phyloP scores from a whole-genome alignment of 495 filamentous ascomycete genomes.

The Lepidopterella palustris region DNA sequence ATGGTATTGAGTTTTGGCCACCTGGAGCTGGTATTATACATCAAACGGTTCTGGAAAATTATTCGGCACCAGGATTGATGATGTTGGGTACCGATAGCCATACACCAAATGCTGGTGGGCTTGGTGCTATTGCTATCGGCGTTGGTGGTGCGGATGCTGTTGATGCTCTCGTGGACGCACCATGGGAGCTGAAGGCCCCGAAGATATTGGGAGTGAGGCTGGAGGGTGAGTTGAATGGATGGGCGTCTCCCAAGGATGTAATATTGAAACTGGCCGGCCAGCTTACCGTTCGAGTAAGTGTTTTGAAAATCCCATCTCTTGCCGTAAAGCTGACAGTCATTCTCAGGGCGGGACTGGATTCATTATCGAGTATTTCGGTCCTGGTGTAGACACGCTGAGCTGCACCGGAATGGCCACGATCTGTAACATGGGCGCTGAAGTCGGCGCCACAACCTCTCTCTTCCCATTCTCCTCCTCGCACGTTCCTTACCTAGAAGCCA shows the following conservation, averaged over 20 bases:
- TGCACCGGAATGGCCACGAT: slow-evolving; percentile 90
- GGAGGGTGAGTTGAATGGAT: slow-evolving; percentile 75
- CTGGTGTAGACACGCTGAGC: slow-evolving; percentile 81
- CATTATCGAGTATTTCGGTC: slow-evolving; percentile 88
- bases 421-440: slow-evolving; percentile 88
- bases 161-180: slow-evolving; percentile 90
- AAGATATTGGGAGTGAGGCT: slow-evolving; percentile 81
- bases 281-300: slow-evolving; percentile 66
- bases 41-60: slow-evolving; percentile 97
- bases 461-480: slow-evolving; percentile 75
- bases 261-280: slow-evolving; percentile 84
- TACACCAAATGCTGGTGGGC: slow-evolving; percentile 90
- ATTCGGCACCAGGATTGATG: slow-evolving; percentile 94
- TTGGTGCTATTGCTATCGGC: slow-evolving; percentile 92
- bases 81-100: slow-evolving; percentile 99
- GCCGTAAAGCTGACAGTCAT: background rate
- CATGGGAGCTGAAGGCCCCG: slow-evolving; percentile 95
- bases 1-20: slow-evolving; percentile 98
- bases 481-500: slow-evolving; percentile 73
- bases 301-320: background rate
- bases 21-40: slow-evolving; percentile 99
- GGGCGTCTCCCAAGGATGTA: slow-evolving; percentile 92
- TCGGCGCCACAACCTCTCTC: slow-evolving; percentile 92
- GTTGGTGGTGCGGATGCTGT: slow-evolving; percentile 97
- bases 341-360: slow-evolving; percentile 77